These are phyloP conservation scores for Rhinocladiella similis DNA, from an alignment of 2,329 filamentous ascomycete genomes.

Conservation along the genomic window DNA sequence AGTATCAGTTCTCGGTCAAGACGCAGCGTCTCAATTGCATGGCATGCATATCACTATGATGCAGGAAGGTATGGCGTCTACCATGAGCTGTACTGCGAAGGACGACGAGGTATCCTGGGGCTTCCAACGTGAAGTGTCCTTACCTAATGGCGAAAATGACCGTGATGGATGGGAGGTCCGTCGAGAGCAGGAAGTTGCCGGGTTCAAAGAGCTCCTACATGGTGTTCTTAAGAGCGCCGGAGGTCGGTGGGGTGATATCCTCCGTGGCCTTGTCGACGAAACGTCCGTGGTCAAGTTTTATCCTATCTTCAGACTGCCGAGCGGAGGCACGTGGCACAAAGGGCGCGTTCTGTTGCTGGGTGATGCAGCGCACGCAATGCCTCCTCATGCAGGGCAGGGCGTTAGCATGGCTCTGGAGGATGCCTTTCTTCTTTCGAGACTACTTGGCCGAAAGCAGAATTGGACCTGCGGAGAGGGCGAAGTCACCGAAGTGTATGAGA, in stretches of 20 bases:
- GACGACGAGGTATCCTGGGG: slow-evolving; percentile 35
- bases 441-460: not conserved
- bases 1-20: slow-evolving; percentile 26
- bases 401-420: slow-evolving; percentile 20
- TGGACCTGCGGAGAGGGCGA: not conserved
- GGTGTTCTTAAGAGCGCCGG: slow-evolving; percentile 26
- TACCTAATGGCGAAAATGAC: slow-evolving; percentile 31
- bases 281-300: slow-evolving; percentile 35
- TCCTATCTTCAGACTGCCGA: slow-evolving; percentile 38
- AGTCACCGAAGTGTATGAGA: slow-evolving; percentile 28
- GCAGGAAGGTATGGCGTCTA: slow-evolving; percentile 31
- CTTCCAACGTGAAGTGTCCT: slow-evolving; percentile 33
- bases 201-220: slow-evolving; percentile 33
- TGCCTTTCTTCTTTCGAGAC: slow-evolving; percentile 9
- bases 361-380: slow-evolving; percentile 23
- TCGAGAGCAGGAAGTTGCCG: slow-evolving; percentile 25
- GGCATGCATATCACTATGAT: slow-evolving; percentile 24
- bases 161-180: slow-evolving; percentile 36
- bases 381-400: slow-evolving; percentile 16
- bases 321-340: slow-evolving; percentile 35
- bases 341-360: slow-evolving; percentile 13
- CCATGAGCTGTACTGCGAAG: slow-evolving; percentile 30
- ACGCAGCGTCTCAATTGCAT: slow-evolving; percentile 30
- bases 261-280: slow-evolving; percentile 23
- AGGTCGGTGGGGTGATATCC: slow-evolving; percentile 32